A percentile compares a stretch with the other conserved stretches of the same genome.
Conservation (phyloP, 2,329 filamentous ascomycete species). For the Nigrograna mackinnonii region DNA sequence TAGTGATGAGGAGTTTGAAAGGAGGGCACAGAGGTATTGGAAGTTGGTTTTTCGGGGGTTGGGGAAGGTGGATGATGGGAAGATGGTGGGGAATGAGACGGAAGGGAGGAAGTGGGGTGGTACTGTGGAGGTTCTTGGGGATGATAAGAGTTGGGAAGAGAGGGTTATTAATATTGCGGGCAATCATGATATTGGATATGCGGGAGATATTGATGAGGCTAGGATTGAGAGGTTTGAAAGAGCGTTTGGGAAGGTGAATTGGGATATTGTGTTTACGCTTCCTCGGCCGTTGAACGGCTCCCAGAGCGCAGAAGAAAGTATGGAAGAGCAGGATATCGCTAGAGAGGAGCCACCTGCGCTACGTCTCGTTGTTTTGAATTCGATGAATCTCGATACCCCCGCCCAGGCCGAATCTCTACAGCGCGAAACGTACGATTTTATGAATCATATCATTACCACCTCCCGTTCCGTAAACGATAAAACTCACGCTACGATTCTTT, state of each 20-base stretch:
- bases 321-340: background rate
- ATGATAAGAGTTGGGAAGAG: slow-evolving; percentile 66
- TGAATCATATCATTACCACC: slow-evolving; percentile 68
- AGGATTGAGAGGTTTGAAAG: slow-evolving; percentile 81
- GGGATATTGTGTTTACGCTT: slow-evolving; percentile 73
- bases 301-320: slow-evolving; percentile 1
- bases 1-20: slow-evolving; percentile 78
- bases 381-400: slow-evolving; percentile 90
- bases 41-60: slow-evolving; percentile 73
- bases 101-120: slow-evolving; percentile 23
- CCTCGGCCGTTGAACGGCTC: slow-evolving; percentile 9
- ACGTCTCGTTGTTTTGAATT: slow-evolving; percentile 84
- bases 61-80: slow-evolving; percentile 56
- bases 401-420: slow-evolving; percentile 70
- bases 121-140: slow-evolving; percentile 43
- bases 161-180: slow-evolving; percentile 88
- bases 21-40: slow-evolving; percentile 78
- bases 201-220: slow-evolving; percentile 80
- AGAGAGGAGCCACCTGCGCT: slow-evolving; percentile 60
- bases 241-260: slow-evolving; percentile 86
- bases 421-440: slow-evolving; percentile 74
- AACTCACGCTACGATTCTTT: slow-evolving; percentile 76
- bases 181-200: slow-evolving; percentile 97
- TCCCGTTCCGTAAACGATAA: slow-evolving; percentile 63
- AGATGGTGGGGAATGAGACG: slow-evolving; percentile 21